These are phyloP conservation scores for Vigna unguiculata DNA, from an alignment of 306 rosid species.

Conservation along the genomic window DNA sequence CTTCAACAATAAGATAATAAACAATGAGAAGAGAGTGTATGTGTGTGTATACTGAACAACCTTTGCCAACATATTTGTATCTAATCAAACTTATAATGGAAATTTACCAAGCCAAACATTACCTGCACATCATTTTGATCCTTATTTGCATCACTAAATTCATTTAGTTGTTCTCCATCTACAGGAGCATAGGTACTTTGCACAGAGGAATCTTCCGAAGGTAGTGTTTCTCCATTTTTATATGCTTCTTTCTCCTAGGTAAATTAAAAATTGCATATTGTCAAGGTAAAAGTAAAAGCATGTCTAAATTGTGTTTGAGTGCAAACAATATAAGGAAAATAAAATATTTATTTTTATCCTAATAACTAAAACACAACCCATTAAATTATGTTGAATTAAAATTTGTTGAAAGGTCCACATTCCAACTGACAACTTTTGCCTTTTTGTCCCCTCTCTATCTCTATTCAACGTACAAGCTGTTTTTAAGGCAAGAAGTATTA, in stretches of 20 bases:
- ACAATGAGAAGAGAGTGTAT: neutral
- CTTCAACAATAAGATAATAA: conserved; percentile 12
- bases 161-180: conserved; percentile 55
- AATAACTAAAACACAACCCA: conserved; percentile 5
- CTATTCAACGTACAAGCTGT: neutral
- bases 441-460: neutral
- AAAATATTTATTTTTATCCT: neutral
- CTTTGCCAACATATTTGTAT: conserved; percentile 30
- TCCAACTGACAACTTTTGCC: conserved; percentile 16
- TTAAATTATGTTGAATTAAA: conserved; percentile 3
- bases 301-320: conserved; percentile 1
- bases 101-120: conserved; percentile 32
- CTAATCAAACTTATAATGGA: conserved; percentile 31
- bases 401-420: conserved; percentile 21
- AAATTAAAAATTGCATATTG: conserved; percentile 30
- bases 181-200: conserved; percentile 53
- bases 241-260: conserved; percentile 65
- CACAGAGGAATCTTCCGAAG: conserved; percentile 54
- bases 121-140: conserved; percentile 65
- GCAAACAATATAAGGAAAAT: neutral
- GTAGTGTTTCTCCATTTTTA: conserved; percentile 51
- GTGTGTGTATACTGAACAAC: neutral
- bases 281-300: conserved; percentile 25
- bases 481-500: neutral
- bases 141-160: conserved; percentile 57